Evolutionary conservation across 2,329 filamentous ascomycete species (phyloP).

Genomic region (Pseudogymnoascus sp.): DNA sequence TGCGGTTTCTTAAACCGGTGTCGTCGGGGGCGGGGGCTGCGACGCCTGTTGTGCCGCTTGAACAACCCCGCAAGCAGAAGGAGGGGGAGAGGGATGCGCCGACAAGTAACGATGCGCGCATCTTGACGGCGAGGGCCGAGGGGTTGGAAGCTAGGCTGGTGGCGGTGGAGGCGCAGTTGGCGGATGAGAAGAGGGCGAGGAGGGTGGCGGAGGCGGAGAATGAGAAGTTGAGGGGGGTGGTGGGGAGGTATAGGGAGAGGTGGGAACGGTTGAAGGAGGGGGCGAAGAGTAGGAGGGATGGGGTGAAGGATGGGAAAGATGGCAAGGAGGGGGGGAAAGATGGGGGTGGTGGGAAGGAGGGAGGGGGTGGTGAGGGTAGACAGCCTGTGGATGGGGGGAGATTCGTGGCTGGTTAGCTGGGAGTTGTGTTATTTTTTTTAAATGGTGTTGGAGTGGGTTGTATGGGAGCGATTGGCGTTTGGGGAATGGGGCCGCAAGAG

Average conservation of each 20-base stretch:
- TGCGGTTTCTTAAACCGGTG: constrained; percentile 50
- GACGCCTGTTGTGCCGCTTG: not conserved
- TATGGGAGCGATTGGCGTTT: not conserved
- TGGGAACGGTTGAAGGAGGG: constrained; percentile 63
- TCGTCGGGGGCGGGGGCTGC: constrained; percentile 38
- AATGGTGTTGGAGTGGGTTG: not conserved
- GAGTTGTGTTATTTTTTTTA: not conserved
- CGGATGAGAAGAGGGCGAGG: constrained; percentile 52
- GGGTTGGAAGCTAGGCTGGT: constrained; percentile 41
- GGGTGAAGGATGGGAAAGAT: not conserved
- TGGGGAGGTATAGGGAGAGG: constrained; percentile 50
- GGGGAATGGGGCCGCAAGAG: not conserved
- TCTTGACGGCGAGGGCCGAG: constrained; percentile 21
- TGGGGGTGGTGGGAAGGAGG: not conserved
- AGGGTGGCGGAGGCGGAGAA: constrained; percentile 46
- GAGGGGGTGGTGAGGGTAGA: not conserved
- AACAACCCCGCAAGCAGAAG: not conserved
- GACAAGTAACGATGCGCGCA: constrained; percentile 24
- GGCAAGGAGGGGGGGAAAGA: not conserved
- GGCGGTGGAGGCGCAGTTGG: constrained; percentile 61
- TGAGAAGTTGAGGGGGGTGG: constrained; percentile 45
- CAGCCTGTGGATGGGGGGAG: not conserved
- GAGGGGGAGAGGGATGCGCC: constrained; percentile 19
- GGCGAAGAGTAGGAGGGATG: constrained; percentile 37
- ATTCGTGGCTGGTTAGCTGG: not conserved